A percentile compares a stretch with the other conserved stretches of the same genome.
Conservation (phyloP, 805 yeast genomes). For the Osmozyma mogii region DNA sequence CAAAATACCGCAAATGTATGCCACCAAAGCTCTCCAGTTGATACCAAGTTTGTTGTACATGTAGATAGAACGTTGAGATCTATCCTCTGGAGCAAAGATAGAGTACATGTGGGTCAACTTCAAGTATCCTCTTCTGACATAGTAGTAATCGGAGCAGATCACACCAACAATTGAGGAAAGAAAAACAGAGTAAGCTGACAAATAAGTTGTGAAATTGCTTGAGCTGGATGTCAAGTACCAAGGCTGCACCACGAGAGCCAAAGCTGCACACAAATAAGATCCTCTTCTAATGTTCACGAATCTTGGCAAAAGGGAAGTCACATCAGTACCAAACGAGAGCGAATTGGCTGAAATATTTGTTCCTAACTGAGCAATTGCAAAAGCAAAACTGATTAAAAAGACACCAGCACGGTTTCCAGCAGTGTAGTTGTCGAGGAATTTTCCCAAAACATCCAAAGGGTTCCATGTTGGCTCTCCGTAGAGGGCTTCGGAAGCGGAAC, state of each 20-base stretch:
- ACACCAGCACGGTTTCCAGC: conserved; percentile 72
- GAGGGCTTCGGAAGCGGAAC: conserved; percentile 64
- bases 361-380: conserved; percentile 71
- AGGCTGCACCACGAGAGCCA: conserved; percentile 70
- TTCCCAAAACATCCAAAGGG: conserved; percentile 67
- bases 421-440: conserved; percentile 44
- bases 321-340: conserved; percentile 65
- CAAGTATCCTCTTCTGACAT: conserved; percentile 64
- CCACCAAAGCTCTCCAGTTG: conserved; percentile 80
- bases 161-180: conserved; percentile 79
- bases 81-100: conserved; percentile 27
- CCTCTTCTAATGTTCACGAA: conserved; percentile 73
- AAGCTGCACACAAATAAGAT: conserved; percentile 63
- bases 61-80: conserved; percentile 34
- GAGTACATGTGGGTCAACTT: conserved; percentile 58
- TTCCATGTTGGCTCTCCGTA: conserved; percentile 75
- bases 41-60: conserved; percentile 55
- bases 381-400: conserved; percentile 61
- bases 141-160: conserved; percentile 49
- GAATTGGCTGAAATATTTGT: conserved; percentile 71
- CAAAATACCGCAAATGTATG: conserved; percentile 71
- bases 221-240: conserved; percentile 68
- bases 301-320: conserved; percentile 57
- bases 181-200: conserved; percentile 77
- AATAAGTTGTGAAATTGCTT: conserved; percentile 68